Conservation (phyloP, 2,329 filamentous ascomycete genomes). For the Sporothrix phasma region DNA sequence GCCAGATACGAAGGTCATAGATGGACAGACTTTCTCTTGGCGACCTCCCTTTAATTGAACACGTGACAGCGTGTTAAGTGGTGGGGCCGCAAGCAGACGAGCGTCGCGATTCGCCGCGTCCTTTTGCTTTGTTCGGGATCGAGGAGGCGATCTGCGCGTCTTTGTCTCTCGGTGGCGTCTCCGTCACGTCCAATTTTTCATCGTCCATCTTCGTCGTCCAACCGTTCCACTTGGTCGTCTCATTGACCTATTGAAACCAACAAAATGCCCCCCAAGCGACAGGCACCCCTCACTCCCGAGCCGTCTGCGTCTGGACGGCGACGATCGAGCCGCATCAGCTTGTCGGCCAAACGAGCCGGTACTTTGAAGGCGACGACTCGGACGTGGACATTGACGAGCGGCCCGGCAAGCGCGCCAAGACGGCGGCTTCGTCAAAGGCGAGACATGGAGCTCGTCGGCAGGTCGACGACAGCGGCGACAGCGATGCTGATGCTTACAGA, state of each 20-base stretch:
- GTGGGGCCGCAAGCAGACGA: constrained; percentile 1
- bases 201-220: neutral
- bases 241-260: neutral
- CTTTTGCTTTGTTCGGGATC: neutral
- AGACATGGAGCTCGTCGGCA: constrained; percentile 6
- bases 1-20: too few relatives aligned
- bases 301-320: constrained; percentile 28
- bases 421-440: neutral
- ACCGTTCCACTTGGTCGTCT: neutral
- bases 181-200: neutral
- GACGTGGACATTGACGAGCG: neutral
- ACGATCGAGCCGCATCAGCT: constrained; percentile 39
- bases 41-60: neutral
- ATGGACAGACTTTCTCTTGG: too few relatives aligned
- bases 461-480: constrained; percentile 21
- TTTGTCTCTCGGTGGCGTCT: neutral
- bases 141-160: neutral
- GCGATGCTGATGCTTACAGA: constrained; percentile 20
- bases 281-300: constrained; percentile 24
- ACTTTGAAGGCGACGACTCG: constrained; percentile 36
- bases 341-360: constrained; percentile 38
- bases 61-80: constrained; percentile 13
- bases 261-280: constrained; percentile 33
- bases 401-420: constrained; percentile 17
- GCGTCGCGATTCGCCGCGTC: constrained; percentile 7